phyloP scores from a whole-genome alignment of 2,329 filamentous ascomycete species.

The Colletotrichum ledebouriae region DNA sequence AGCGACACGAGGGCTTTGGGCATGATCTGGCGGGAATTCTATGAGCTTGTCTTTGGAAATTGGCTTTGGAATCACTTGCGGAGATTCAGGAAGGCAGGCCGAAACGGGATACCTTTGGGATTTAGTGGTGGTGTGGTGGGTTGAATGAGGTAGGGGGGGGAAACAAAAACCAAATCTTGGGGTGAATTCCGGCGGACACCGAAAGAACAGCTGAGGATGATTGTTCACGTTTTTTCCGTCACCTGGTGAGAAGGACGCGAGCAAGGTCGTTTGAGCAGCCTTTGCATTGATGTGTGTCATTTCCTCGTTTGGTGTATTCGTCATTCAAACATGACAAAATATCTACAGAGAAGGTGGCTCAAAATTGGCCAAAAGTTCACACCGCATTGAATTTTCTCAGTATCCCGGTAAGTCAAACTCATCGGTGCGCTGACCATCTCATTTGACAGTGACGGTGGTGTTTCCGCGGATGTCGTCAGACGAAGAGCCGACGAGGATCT shows the following conservation, averaged over 20 bases:
- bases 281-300: slow-evolving; percentile 13
- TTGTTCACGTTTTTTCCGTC: slow-evolving; percentile 4
- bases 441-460: slow-evolving; percentile 66
- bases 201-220: slow-evolving; percentile 13
- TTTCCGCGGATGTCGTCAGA: slow-evolving; percentile 69
- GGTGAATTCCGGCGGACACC: slow-evolving; percentile 14
- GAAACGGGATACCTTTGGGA: slow-evolving; percentile 2
- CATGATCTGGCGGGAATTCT: neutral
- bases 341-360: slow-evolving; percentile 34
- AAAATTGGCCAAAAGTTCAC: slow-evolving; percentile 8
- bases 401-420: too few relatives aligned
- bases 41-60: slow-evolving; percentile 1
- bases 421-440: neutral
- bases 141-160: neutral
- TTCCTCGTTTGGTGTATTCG: slow-evolving; percentile 1
- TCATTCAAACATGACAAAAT: slow-evolving; percentile 31
- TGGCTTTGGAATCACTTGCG: slow-evolving; percentile 12
- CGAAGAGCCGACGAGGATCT: slow-evolving; percentile 71
- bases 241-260: neutral
- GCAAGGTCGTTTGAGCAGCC: neutral
- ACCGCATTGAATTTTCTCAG: neutral
- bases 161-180: neutral
- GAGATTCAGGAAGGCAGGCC: slow-evolving; percentile 18
- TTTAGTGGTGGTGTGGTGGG: slow-evolving; percentile 1
- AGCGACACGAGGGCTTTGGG: neutral